Evolutionary conservation across 1,284 basidiomycete species (phyloP), one percentile per base, ranked within the genome.

Genomic region (Cryptococcus sp.): DNA sequence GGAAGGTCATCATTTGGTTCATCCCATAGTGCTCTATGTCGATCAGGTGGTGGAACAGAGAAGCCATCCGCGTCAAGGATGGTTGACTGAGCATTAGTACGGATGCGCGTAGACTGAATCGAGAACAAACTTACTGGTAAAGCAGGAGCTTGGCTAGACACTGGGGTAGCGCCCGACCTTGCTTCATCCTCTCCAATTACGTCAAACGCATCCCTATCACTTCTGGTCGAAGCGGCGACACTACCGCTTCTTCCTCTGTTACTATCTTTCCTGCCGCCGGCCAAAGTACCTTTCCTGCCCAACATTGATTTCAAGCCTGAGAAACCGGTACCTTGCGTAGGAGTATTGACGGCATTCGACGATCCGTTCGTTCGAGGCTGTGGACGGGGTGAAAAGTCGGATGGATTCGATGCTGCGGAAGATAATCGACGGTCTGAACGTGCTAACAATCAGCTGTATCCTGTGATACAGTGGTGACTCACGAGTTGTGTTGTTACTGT

Each of bases 11-110:
- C 64, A 45, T 62, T 67, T 1, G 68, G 66, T 14, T 74, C 67
- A 37, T 76, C 78, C 79, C 76, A 79, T 1, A 74, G 75, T 53
- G 67, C 74, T 45, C 76, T 67, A 56, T 79, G 78, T 42, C 77
- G 69, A 45, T 77, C 76, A 1, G 75, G 67, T 1, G 80, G 80
- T 14, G 79, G 77, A 10, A 80, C 75, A 10, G 78, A 77, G 71
- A 73, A 81, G 5, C 80, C 80, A 46, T 80, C 78, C 0, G 67
- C 64, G 46, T 81, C 80, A 14, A 81, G 14, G 7, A 39, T 16
- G 4, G 36, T n/a, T 7, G 36, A 39, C 36, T 39, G 14, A 5
- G 4, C 16, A 14, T 39, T 16, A 39, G 36, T 19, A 39, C 16
- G 16, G 14, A 57, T 63, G 45, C n/a, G 48, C 21, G 11, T 23